These are phyloP conservation scores for Pelargonium myrrhifolium DNA, from an alignment of 441 rosid genomes.

Conservation along the genomic window DNA sequence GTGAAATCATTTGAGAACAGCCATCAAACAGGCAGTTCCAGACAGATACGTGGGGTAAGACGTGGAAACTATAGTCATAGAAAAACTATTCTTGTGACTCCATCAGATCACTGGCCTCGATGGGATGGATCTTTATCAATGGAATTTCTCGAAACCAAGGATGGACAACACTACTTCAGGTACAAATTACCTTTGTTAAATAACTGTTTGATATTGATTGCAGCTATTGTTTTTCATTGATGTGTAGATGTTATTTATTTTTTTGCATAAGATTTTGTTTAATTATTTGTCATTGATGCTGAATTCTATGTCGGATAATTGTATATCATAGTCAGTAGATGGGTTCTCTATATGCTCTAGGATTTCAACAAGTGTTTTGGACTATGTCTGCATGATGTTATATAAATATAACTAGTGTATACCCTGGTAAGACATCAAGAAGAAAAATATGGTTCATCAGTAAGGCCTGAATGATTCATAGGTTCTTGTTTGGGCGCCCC, in stretches of 20 bases:
- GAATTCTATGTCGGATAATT: neutral
- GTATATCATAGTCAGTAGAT: neutral
- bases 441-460: neutral
- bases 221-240: neutral
- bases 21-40: slow-evolving; percentile 49
- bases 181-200: slow-evolving; percentile 11
- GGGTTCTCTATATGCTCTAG: neutral
- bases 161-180: slow-evolving; percentile 64
- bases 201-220: neutral
- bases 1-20: slow-evolving; percentile 69
- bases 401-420: neutral
- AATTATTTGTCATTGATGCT: neutral
- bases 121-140: slow-evolving; percentile 87
- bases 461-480: too few species aligned
- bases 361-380: too few species aligned
- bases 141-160: slow-evolving; percentile 75
- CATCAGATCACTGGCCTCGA: slow-evolving; percentile 78
- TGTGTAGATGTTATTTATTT: neutral
- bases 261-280: neutral
- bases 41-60: slow-evolving; percentile 65
- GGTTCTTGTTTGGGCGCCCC: too few species aligned
- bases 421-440: neutral
- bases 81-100: slow-evolving; percentile 58
- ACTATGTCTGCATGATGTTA: too few species aligned
- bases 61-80: slow-evolving; percentile 61